These are phyloP conservation scores for Arthrobotrys pseudoclavata DNA, from an alignment of 2,329 filamentous ascomycete genomes.

Conservation along the genomic window DNA sequence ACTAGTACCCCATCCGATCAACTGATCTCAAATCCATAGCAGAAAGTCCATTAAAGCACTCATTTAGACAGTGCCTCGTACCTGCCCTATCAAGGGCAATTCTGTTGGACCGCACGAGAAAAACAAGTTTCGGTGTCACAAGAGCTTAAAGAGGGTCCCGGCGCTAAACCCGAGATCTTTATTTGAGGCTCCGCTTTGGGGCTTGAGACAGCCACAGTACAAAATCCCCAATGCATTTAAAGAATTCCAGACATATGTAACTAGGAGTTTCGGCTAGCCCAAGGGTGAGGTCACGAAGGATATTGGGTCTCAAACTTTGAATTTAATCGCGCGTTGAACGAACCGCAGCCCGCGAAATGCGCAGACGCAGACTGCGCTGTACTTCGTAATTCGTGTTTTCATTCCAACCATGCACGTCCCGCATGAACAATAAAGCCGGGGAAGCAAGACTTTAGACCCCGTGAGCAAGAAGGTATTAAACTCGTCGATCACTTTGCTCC, in stretches of 20 bases:
- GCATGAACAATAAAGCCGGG: conserved; percentile 41
- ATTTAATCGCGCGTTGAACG: neutral
- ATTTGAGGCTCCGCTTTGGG: conserved; percentile 44
- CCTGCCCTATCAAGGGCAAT: conserved; percentile 46
- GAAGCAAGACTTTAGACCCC: conserved; percentile 35
- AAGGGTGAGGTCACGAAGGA: conserved; percentile 11
- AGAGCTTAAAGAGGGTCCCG: conserved; percentile 11
- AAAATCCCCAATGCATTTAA: neutral
- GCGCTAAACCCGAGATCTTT: conserved; percentile 39
- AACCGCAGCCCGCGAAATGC: conserved; percentile 16
- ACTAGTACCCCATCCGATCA: conserved; percentile 39
- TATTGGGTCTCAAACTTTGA: conserved; percentile 10
- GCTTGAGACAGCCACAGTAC: conserved; percentile 31
- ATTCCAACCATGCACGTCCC: conserved; percentile 25
- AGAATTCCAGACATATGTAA: neutral
- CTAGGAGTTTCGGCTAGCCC: neutral
- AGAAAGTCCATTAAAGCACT: conserved; percentile 40
- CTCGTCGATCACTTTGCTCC: conserved; percentile 46
- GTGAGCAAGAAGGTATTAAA: conserved; percentile 44
- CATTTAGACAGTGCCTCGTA: conserved; percentile 25
- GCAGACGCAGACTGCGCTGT: neutral
- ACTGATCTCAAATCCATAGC: conserved; percentile 40
- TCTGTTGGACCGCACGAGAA: conserved; percentile 19
- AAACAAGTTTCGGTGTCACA: conserved; percentile 27
- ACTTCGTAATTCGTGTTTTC: conserved; percentile 2